These are phyloP conservation scores for Tranzscheliella williamsii DNA, from an alignment of 1,284 basidiomycete species.

Conservation along the genomic window DNA sequence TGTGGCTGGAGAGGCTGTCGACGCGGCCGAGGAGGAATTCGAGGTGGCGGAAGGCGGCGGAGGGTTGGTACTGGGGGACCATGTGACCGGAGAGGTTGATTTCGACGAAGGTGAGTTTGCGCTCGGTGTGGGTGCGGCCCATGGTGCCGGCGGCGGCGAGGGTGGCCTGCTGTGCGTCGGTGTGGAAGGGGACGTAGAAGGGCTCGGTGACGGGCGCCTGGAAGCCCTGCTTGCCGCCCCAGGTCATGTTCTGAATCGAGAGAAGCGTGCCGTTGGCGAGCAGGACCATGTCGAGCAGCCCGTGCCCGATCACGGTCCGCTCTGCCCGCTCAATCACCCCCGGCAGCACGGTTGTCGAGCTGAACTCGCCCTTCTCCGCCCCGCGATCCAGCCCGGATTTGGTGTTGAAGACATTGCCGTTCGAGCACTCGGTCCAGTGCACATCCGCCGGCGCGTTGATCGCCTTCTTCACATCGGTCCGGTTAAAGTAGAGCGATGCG, in stretches of 20 bases:
- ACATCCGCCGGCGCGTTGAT: constrained; percentile 39
- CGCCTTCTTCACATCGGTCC: constrained; percentile 46
- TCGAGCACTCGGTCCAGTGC: constrained; percentile 41
- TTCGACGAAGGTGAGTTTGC: constrained; percentile 50
- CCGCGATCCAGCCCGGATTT: constrained; percentile 13
- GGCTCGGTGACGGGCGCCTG: constrained; percentile 27
- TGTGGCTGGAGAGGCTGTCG: constrained; percentile 7
- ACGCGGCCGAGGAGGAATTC: constrained; percentile 54
- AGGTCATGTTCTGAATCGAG: constrained; percentile 58
- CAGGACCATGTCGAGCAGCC: constrained; percentile 46
- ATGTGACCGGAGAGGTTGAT: constrained; percentile 40
- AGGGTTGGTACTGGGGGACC: constrained; percentile 53
- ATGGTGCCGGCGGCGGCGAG: constrained; percentile 16
- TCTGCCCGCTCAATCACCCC: constrained; percentile 46
- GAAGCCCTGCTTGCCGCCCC: constrained; percentile 55
- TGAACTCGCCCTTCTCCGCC: constrained; percentile 7
- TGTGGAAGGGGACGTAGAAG: constrained; percentile 32
- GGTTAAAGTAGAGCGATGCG: constrained; percentile 26
- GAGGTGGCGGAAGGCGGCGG: constrained; percentile 40
- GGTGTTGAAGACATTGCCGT: constrained; percentile 31
- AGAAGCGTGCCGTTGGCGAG: constrained; percentile 48
- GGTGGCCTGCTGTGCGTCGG: constrained; percentile 9
- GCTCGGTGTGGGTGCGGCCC: constrained; percentile 43
- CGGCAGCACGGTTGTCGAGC: constrained; percentile 31
- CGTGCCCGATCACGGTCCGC: constrained; percentile 50